These are phyloP conservation scores for Arachis monticola DNA, from an alignment of 331 rosid species.

Conservation along the genomic window DNA sequence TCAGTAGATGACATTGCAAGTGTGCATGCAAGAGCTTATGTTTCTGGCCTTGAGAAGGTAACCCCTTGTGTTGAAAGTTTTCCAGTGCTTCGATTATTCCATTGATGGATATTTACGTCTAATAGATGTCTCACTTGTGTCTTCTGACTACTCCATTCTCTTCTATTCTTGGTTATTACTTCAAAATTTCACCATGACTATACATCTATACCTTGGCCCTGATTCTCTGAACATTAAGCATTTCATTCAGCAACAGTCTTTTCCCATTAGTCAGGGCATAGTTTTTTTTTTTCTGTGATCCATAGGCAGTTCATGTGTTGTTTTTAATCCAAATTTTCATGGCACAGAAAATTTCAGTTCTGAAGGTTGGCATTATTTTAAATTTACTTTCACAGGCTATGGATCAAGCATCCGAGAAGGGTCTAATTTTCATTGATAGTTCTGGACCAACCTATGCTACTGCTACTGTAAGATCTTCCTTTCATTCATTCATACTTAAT, in stretches of 20 bases:
- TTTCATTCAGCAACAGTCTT: not conserved
- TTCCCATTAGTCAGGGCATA: not conserved
- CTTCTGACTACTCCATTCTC: slow-evolving; percentile 19
- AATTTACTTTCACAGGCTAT: slow-evolving; percentile 54
- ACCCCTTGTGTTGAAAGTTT: not conserved
- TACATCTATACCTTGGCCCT: not conserved
- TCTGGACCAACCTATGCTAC: slow-evolving; percentile 98
- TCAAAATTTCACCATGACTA: slow-evolving; percentile 9
- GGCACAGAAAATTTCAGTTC: slow-evolving; percentile 4
- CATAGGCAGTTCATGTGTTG: slow-evolving; percentile 8
- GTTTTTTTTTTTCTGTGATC: not conserved
- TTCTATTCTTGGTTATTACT: slow-evolving; percentile 28
- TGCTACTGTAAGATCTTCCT: slow-evolving; percentile 58
- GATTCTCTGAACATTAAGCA: not conserved
- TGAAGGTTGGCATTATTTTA: slow-evolving; percentile 26
- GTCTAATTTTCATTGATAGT: slow-evolving; percentile 74
- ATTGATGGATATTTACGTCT: slow-evolving; percentile 10
- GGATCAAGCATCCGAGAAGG: slow-evolving; percentile 76
- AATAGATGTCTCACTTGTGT: not conserved
- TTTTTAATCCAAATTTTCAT: slow-evolving; percentile 18
- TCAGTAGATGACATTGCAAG: slow-evolving; percentile 77
- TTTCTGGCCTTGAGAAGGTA: slow-evolving; percentile 92
- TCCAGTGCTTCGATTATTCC: slow-evolving; percentile 17
- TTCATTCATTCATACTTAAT: not conserved
- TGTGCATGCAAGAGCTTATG: slow-evolving; percentile 80